Evolutionary conservation across 1,284 basidiomycete species (phyloP), one percentile per base, ranked within the genome.

Genomic region (Singerocomus inundabilis): DNA sequence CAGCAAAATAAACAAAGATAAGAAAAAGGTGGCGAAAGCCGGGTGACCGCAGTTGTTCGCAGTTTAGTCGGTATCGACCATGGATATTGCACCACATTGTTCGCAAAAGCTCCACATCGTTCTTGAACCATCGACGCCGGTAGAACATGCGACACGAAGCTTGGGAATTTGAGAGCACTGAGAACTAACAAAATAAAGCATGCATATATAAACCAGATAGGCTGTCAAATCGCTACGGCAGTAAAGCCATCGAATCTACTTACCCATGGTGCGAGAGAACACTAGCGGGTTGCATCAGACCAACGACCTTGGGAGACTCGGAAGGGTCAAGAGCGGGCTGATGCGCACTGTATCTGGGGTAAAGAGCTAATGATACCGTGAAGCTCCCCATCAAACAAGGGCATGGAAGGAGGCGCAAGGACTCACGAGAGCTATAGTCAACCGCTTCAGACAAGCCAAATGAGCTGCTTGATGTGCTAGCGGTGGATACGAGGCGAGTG

Each of bases 101-200:
- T 90, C 85, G 69, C 88, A 91, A 66, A 86, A 84, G 58, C 83
- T 85, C 88, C 88, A 91, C 84, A 91, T 91, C 26, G 87, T 84
- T 58, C 84, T 74, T 64, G 76, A 75, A 56, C 83, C 84, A 52
- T 79, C 78, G 51, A 75, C 65, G 47, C 81, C 78, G 25, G 81
- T 66, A 39, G 82, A 78, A 56, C 84, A 85, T 34, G 84, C 82
- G 48, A 86, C 72, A 55, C 81, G 80, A 55, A 86, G 76, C 66
- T 85, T 90, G 13, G 88, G 88, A 54, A 91, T 88, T 68, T 88
- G 85, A 30, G 80, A 82, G 61, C 88, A 91, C 48, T 75, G 76
- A 49, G 80, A 73, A 44, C 84, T 88, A 61, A 51, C 34, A 28
- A 49, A 41, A 49, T 48, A 46, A 54, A 40, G 48, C 28, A 48